phyloP scores from a whole-genome alignment of 345 rosid species.

The Populus davidiana region DNA sequence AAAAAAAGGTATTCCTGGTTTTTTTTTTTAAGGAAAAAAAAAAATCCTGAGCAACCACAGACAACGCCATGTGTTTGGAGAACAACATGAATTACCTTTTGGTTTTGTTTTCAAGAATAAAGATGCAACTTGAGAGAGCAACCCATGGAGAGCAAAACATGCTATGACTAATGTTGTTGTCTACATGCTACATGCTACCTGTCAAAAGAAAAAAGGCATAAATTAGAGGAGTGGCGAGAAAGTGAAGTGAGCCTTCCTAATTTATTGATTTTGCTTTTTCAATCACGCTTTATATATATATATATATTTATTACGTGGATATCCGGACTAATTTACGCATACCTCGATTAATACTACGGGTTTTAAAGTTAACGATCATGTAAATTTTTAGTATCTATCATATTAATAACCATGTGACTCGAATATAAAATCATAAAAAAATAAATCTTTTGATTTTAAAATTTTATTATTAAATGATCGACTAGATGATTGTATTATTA shows the following conservation, averaged over 20 bases:
- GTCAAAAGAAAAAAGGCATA: neutral
- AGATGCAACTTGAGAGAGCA: neutral
- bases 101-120: no score
- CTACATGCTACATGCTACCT: neutral
- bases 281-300: neutral
- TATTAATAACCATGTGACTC: rapidly evolving
- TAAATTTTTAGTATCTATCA: rapidly evolving
- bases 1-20: no score
- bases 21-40: no score
- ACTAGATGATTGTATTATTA: no score
- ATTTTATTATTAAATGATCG: rapidly evolving
- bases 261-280: neutral
- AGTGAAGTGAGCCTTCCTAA: neutral
- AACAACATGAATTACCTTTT: no score
- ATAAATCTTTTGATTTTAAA: no score
- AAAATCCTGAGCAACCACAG: no score
- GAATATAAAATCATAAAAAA: rapidly evolving
- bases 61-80: no score
- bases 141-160: neutral
- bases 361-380: no score
- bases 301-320: no score
- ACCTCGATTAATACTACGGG: no score
- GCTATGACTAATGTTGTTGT: neutral
- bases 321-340: rapidly evolving
- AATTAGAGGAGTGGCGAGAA: neutral